Base-by-base conservation (phyloP, 75 land plant genomes). In the Pinus taeda region DNA sequence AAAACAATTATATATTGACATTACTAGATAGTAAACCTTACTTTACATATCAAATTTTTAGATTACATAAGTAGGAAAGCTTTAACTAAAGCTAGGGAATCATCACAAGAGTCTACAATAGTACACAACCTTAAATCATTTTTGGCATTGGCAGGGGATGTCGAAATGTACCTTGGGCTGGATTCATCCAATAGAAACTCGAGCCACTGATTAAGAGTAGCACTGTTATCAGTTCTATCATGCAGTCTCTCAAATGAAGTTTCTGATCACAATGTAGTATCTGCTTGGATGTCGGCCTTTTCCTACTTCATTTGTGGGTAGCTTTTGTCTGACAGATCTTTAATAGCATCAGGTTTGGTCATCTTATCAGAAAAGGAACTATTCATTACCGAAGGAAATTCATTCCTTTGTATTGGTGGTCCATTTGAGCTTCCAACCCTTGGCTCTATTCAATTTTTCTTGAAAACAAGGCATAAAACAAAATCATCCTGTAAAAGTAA, bases 401-500 rank as follows among this genome's bases (percentile, higher is more conserved):
- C 66, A 58, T 22, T 58, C 63, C 6, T 56, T 1, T 20, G 29
- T 20, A 26, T 22, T 73, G 29, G 74, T 22, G 13, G 9, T 22
- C 33, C 70, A n/a, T 22, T 49, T 6, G 18, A 15, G 60, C 55
- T 57, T 30, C 59, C 81, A 56, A 60, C 61, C 59, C 61, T 80
- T 4, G 79, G 37, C 24, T 64, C 79, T 4, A 59, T 53, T 14
- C 81, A 79, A 49, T 78, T 79, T 78, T 80, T 76, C 79, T 80
- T 80, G 71, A 80, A 80, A 21, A 80, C 69, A 8, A 57, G 80
- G 26, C 77, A 75, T 3, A 80, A 61, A 0, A 80, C 81, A 36
- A 78, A 80, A 33, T 70, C 65, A 78, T 80, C 81, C 81, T 80
- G 79, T 39, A 36, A 69, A 69, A 37, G 71, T n/a, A 39, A n/a